phyloP scores from a whole-genome alignment of 768 basidiomycete species.

The Tulasnella calospora region DNA sequence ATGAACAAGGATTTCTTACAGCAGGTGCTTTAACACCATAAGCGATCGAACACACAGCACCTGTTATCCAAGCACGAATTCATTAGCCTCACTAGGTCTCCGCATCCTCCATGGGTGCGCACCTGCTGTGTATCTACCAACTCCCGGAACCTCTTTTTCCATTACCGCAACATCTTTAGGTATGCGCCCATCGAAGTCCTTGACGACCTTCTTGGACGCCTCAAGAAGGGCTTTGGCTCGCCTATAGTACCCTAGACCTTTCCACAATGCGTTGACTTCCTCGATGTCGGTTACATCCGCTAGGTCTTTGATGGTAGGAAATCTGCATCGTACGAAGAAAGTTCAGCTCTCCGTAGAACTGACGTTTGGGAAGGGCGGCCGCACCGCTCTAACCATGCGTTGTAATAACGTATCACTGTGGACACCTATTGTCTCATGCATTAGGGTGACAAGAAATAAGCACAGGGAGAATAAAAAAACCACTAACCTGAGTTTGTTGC shows the following conservation, averaged over 20 bases:
- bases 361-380: conserved; percentile 30
- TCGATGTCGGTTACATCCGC: conserved; percentile 75
- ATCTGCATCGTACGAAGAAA: conserved; percentile 43
- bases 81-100: neutral
- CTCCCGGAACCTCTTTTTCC: conserved; percentile 78
- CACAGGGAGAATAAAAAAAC: neutral
- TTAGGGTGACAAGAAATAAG: neutral
- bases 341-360: neutral
- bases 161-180: conserved; percentile 77
- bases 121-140: conserved; percentile 85
- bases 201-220: conserved; percentile 76
- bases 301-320: conserved; percentile 73
- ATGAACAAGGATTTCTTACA: conserved; percentile 46
- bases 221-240: conserved; percentile 74
- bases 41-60: conserved; percentile 65
- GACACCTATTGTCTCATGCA: conserved; percentile 43
- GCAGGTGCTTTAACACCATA: conserved; percentile 80
- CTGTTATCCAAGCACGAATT: conserved; percentile 29
- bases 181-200: conserved; percentile 60
- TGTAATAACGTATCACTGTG: conserved; percentile 93
- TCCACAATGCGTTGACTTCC: conserved; percentile 84
- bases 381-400: conserved; percentile 77
- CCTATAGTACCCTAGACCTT: conserved; percentile 87
- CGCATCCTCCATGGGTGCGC: conserved; percentile 36
- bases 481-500: conserved; percentile 73